Conservation (phyloP, 2,329 filamentous ascomycete genomes). For the Fusarium abutilonis region DNA sequence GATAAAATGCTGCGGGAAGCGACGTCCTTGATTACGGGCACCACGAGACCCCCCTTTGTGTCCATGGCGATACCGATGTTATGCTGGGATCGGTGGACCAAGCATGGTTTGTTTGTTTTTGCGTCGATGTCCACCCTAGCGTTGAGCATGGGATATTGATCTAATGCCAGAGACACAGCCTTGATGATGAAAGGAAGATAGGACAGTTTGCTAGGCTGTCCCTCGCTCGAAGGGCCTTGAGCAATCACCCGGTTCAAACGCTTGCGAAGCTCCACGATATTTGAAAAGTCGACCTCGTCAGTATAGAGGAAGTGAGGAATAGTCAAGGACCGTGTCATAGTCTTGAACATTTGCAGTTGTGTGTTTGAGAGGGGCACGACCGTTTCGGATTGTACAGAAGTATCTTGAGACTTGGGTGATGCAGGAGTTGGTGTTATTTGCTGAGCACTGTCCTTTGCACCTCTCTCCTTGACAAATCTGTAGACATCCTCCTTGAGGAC, state of each 20-base stretch:
- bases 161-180: constrained; percentile 85
- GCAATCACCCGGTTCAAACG: constrained; percentile 75
- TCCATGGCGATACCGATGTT: constrained; percentile 98
- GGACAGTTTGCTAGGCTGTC: constrained; percentile 73
- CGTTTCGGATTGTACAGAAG: constrained; percentile 71
- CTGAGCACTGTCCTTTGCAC: constrained; percentile 48
- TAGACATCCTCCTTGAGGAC: constrained; percentile 94
- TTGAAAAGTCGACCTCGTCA: constrained; percentile 85
- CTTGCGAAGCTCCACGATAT: constrained; percentile 75
- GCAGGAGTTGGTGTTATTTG: constrained; percentile 40
- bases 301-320: constrained; percentile 98
- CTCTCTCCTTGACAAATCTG: constrained; percentile 69
- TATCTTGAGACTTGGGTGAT: constrained; percentile 34
- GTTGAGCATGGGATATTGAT: constrained; percentile 87
- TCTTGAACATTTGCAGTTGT: constrained; percentile 95
- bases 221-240: constrained; percentile 56
- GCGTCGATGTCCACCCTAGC: constrained; percentile 75
- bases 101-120: constrained; percentile 70
- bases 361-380: constrained; percentile 76
- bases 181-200: constrained; percentile 97
- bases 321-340: constrained; percentile 89
- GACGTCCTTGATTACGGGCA: constrained; percentile 91
- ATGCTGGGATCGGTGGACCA: constrained; percentile 84
- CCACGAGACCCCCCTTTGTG: constrained; percentile 85
- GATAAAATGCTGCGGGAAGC: constrained; percentile 78